A percentile compares a stretch with the other conserved stretches of the same genome.
phyloP scores from a whole-genome alignment of 1,284 basidiomycete species.

The Kalmanozyma brasiliensis region DNA sequence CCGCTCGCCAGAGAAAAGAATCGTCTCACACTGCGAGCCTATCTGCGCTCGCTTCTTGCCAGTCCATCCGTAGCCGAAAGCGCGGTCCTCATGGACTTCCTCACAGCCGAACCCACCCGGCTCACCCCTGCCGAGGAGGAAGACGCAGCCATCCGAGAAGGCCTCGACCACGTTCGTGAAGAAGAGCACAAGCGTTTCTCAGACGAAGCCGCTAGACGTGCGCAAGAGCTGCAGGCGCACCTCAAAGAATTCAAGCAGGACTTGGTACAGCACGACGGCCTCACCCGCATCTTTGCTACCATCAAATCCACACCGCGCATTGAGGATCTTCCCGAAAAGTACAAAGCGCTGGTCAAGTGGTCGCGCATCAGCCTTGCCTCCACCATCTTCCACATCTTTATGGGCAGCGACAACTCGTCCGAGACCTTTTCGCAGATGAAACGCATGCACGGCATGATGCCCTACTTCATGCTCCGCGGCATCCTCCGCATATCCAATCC shows the following conservation, averaged over 20 bases:
- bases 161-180: slow-evolving; percentile 88
- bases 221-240: slow-evolving; percentile 85
- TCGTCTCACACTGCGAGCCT: slow-evolving; percentile 89
- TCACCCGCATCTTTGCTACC: slow-evolving; percentile 85
- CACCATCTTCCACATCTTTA: slow-evolving; percentile 92
- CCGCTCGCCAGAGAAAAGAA: slow-evolving; percentile 80
- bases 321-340: slow-evolving; percentile 82
- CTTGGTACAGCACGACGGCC: slow-evolving; percentile 78
- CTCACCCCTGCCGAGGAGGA: slow-evolving; percentile 80
- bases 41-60: slow-evolving; percentile 80
- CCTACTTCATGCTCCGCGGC: slow-evolving; percentile 94
- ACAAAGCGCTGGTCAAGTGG: slow-evolving; percentile 92
- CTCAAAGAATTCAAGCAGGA: slow-evolving; percentile 90
- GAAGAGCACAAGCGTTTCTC: slow-evolving; percentile 87
- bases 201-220: slow-evolving; percentile 84
- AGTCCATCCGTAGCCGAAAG: slow-evolving; percentile 82
- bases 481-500: slow-evolving; percentile 94
- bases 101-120: slow-evolving; percentile 80
- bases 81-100: slow-evolving; percentile 84
- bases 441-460: slow-evolving; percentile 94
- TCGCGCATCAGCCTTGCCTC: slow-evolving; percentile 87
- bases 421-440: slow-evolving; percentile 88
- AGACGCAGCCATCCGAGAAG: slow-evolving; percentile 82
- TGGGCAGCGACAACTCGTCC: slow-evolving; percentile 91
- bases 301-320: slow-evolving; percentile 85